Percentiles rank a stretch among this genome's conserved stretches.
These are phyloP conservation scores for Luffa aegyptiaca DNA, from an alignment of 306 rosid species.

Conservation along the genomic window DNA sequence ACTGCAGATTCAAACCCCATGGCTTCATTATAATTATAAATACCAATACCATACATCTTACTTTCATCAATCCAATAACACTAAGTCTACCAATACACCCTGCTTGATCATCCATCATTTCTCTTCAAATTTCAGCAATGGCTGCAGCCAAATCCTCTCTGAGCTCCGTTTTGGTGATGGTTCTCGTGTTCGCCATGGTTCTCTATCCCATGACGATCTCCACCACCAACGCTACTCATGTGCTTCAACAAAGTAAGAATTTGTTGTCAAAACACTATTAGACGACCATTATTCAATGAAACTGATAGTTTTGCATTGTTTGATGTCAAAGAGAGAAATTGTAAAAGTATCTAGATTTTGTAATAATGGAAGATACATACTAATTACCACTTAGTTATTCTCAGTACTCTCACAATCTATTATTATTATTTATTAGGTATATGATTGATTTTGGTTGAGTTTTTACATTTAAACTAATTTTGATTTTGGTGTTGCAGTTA, in stretches of 20 bases:
- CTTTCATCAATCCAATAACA: neutral
- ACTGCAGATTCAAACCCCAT: neutral
- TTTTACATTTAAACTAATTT: neutral
- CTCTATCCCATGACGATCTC: slow-evolving; percentile 13
- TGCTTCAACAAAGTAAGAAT: neutral
- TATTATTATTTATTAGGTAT: too few species aligned
- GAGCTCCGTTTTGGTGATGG: slow-evolving; percentile 16
- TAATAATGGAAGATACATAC: too few species aligned
- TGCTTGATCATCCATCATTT: neutral
- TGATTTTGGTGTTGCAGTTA: slow-evolving; percentile 3
- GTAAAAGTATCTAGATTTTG: too few species aligned
- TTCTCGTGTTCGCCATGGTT: slow-evolving; percentile 24
- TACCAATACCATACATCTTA: neutral
- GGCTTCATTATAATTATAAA: neutral
- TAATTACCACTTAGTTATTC: too few species aligned
- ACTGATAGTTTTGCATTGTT: too few species aligned
- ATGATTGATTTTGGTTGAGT: neutral
- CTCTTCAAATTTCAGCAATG: neutral
- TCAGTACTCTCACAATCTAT: too few species aligned
- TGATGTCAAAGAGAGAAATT: too few species aligned
- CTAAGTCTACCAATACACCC: neutral
- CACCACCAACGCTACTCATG: slow-evolving; percentile 17
- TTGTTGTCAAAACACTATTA: neutral
- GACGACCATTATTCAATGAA: neutral
- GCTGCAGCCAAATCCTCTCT: neutral